A percentile compares a stretch with the other conserved stretches of the same genome.
Conservation (phyloP, 164 flowering plant species). For the Magnolia changhungtana region DNA sequence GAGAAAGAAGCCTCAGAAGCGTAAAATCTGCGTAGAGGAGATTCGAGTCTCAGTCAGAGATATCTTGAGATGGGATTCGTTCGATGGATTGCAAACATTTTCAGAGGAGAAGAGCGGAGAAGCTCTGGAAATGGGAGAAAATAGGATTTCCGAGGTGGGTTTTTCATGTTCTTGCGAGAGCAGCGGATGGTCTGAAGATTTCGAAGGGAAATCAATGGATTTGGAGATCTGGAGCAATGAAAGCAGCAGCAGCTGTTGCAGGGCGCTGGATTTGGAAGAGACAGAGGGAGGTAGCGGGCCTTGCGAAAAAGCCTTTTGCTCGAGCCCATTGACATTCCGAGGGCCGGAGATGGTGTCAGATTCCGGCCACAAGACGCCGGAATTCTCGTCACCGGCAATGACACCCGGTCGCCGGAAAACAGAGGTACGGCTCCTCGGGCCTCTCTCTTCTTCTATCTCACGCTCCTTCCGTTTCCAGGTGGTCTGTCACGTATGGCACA, state of each 20-base stretch:
- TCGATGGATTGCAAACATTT: conserved; percentile 11
- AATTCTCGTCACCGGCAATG: conserved; percentile 45
- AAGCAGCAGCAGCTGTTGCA: conserved; percentile 15
- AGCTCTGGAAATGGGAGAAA: conserved; percentile 1
- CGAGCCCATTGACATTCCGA: conserved; percentile 56
- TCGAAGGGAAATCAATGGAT: conserved; percentile 52
- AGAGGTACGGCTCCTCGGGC: conserved; percentile 34
- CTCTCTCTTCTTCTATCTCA: background rate
- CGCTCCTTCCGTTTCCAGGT: background rate
- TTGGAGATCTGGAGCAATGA: conserved; percentile 39
- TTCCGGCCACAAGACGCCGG: conserved; percentile 46
- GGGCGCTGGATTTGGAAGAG: conserved; percentile 32
- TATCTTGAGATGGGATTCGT: conserved; percentile 32
- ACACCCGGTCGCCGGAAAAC: conserved; percentile 40
- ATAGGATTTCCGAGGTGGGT: conserved; percentile 22
- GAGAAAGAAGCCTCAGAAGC: conserved; percentile 22
- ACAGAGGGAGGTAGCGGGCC: conserved; percentile 10
- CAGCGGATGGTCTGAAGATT: conserved; percentile 60
- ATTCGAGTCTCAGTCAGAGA: conserved; percentile 28
- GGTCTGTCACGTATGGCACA: too few relatives aligned
- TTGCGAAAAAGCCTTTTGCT: conserved; percentile 29
- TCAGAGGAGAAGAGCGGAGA: background rate
- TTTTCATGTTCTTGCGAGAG: conserved; percentile 37
- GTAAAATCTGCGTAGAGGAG: conserved; percentile 17
- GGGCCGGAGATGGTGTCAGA: conserved; percentile 36